Base-by-base conservation (phyloP, 2,329 filamentous ascomycete genomes). In the Myrmaecium sp. region DNA sequence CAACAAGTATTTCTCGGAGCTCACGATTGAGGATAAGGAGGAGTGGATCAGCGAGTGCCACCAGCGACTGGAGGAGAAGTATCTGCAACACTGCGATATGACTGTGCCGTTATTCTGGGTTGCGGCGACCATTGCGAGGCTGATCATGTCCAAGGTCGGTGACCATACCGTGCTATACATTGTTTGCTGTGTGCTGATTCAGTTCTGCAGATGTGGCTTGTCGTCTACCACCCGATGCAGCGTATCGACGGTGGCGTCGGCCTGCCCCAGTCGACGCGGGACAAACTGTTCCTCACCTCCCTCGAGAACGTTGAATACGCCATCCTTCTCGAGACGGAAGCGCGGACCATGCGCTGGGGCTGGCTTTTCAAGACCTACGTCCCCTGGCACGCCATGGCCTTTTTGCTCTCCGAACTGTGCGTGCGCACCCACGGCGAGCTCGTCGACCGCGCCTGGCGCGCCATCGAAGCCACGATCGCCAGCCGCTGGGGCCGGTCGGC, bases 151-250 rank as follows among this genome's bases (percentile, higher is more conserved):
- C 21, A 81, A 79, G 48, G 65, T 79, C 13, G 12, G 22, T 9
- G 13, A 24, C 8, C 13, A 8, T 9, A 9, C 13, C 22, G 8
- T 8, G 12, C 22, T 62, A 6, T 66, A 64, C 5, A 71, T 70
- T 15, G 60, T 80, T 14, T 64, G 69, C 3, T 67, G 76, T 6
- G 58, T 86, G 17, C 70, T 84, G 34, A 67, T 83, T n/a, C n/a
- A n/a, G n/a, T 52, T 72, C 73, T 27, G 86, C 83, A n/a, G 50
- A 70, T 83, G 58, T 80, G 74, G 55, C 60, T 89, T 18, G 64
- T 83, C 32, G 64, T 81, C 3, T 78, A 86, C 40, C 73, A 86
- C 38, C 77, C 78, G 0, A 63, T 75, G 40, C 69, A 77, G 17
- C 66, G 71, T 27, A 61, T 63, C 17, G 64, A 69, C 14, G 59